Evolutionary conservation across 2,329 filamentous ascomycete species (phyloP).

Genomic region (Dactylonectria estremocensis): DNA sequence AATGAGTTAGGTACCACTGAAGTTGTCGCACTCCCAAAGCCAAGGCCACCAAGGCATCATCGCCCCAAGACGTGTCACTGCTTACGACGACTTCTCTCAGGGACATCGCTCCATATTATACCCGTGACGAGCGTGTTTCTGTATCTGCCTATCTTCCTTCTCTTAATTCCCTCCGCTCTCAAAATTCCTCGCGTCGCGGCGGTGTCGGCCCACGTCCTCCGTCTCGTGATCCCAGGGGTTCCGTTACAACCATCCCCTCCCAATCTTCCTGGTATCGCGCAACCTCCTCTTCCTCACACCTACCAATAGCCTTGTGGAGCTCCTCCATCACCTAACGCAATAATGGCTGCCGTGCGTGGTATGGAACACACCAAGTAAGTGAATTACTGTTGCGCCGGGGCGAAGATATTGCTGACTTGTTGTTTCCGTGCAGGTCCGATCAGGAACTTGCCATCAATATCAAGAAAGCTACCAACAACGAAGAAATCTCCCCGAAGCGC

Average conservation of each 20-base stretch:
- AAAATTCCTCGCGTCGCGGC: constrained; percentile 39
- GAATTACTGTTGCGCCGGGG: constrained; percentile 27
- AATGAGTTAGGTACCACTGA: constrained; percentile 39
- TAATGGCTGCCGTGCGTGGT: constrained; percentile 52
- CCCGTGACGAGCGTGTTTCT: neutral
- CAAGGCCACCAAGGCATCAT: constrained; percentile 27
- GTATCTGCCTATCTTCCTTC: constrained; percentile 7
- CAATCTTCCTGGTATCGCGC: neutral
- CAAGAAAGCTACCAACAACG: constrained; percentile 77
- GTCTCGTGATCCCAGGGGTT: constrained; percentile 49
- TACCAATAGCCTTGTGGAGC: constrained; percentile 33
- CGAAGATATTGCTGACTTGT: constrained; percentile 33
- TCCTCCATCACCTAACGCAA: constrained; percentile 40
- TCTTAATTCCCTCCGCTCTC: constrained; percentile 11
- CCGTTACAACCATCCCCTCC: constrained; percentile 1
- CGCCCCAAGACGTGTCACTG: constrained; percentile 43
- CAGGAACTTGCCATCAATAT: constrained; percentile 80
- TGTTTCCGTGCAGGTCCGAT: constrained; percentile 68
- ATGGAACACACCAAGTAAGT: constrained; percentile 57
- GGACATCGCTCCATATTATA: constrained; percentile 12
- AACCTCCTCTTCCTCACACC: constrained; percentile 5
- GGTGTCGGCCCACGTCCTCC: constrained; percentile 39
- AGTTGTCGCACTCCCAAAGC: constrained; percentile 41
- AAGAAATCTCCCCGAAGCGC: constrained; percentile 78
- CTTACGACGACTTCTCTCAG: constrained; percentile 46